Conservation (phyloP, 2,329 filamentous ascomycete genomes). For the Lachnum nothofagi region DNA sequence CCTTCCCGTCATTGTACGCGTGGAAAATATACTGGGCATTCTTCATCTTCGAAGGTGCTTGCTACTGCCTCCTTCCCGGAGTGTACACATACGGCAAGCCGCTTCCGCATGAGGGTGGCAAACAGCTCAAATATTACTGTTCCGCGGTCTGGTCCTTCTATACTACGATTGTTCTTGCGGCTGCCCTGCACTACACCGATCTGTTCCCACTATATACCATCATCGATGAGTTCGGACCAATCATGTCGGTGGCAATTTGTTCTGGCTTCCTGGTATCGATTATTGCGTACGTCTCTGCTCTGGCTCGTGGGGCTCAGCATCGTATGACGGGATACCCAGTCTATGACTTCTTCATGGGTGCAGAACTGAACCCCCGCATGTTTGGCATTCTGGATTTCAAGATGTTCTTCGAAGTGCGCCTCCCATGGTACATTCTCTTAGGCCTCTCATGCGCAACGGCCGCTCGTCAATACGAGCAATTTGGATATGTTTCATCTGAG, state of each 20-base stretch:
- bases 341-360: conserved; percentile 90
- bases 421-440: conserved; percentile 89
- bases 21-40: conserved; percentile 96
- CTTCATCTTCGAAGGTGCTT: conserved; percentile 74
- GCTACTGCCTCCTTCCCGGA: conserved; percentile 82
- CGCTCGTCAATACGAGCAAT: conserved; percentile 74
- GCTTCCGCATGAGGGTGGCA: conserved; percentile 72
- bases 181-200: conserved; percentile 73
- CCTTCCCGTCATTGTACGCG: conserved; percentile 74
- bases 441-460: conserved; percentile 71
- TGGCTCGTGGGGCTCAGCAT: conserved; percentile 75
- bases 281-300: conserved; percentile 79
- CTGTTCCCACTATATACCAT: conserved; percentile 86
- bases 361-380: conserved; percentile 80
- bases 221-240: conserved; percentile 89
- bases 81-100: conserved; percentile 86
- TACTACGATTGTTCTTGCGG: conserved; percentile 67
- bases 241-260: conserved; percentile 88
- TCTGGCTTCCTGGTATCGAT: conserved; percentile 81
- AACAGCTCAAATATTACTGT: conserved; percentile 92
- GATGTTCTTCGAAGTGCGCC: conserved; percentile 91
- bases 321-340: conserved; percentile 81
- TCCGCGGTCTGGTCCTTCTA: conserved; percentile 85
- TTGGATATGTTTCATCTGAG: conserved; percentile 83
- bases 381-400: conserved; percentile 84